Base-by-base conservation (phyloP, 129 eudicot species). In the carrot (Daucus carota) region DNA sequence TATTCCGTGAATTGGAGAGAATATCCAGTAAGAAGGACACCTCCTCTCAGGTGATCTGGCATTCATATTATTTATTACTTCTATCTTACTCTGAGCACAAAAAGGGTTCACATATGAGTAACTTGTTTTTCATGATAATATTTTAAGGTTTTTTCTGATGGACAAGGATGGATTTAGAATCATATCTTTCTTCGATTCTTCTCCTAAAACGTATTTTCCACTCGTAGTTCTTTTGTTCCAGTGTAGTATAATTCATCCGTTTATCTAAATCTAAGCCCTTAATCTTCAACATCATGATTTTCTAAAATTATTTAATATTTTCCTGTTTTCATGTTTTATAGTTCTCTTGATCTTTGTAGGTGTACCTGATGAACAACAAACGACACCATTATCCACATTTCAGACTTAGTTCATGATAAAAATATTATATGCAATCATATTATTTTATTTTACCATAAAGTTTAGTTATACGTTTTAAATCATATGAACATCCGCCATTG, bases 1-100 rank as follows among this genome's bases (percentile, higher is more conserved):
- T 94, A 76, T 94, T 94, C 54, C 88, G 98, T 65, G 97, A 94
- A 76, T 50, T 94, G 76, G 98, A 94, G 77, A 80, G 93, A 80
- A 80, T 94, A 75, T 85, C 88, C 66, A 73, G 86, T 77, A 77
- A 90, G 81, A 91, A 86, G 84, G 96, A 89, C 80, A 83, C 96
- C 68, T 87, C 98, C 15, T 89, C 86, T 75, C 89, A 88, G 98
- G 98, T 93, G 41, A 31, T 47, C 38, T 45, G 18, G 68, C 36
- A 18, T 33, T 46, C 5, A 14, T 50, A 9, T 20, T 34, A 29
- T 38, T 8, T 67, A 0, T 14, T 0, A 15, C 70, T 63, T 31
- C 0, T 28, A 24, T 62, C 4, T 36, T 62, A 28, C 18, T 62
- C 7, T 11, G 36, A 62, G 20, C 36, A 28, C 69, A 62, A 10